These are phyloP conservation scores for Sclerotinia nivalis DNA, from an alignment of 2,329 filamentous ascomycete genomes.

Conservation along the genomic window DNA sequence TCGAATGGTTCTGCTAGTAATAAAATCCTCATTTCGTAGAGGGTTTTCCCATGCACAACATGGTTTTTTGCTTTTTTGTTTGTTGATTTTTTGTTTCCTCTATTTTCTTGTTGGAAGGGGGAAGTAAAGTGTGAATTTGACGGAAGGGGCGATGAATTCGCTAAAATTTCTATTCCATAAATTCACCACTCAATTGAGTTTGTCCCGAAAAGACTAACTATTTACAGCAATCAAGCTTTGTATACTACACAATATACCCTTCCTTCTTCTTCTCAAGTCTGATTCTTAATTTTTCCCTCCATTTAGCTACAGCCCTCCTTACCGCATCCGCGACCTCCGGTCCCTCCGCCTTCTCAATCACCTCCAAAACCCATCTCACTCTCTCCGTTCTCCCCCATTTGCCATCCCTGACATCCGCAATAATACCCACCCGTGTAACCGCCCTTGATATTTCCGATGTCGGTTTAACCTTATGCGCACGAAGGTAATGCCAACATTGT, in stretches of 20 bases:
- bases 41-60: neutral
- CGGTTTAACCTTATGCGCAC: slow-evolving; percentile 29
- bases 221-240: neutral
- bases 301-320: slow-evolving; percentile 28
- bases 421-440: slow-evolving; percentile 32
- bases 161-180: no score
- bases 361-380: slow-evolving; percentile 31
- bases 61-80: neutral
- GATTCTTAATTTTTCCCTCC: slow-evolving; percentile 24
- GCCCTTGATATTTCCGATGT: slow-evolving; percentile 31
- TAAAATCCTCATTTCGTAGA: neutral
- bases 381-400: slow-evolving; percentile 31
- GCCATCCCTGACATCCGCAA: slow-evolving; percentile 28
- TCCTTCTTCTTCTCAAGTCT: neutral
- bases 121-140: neutral
- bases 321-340: slow-evolving; percentile 33
- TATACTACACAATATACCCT: neutral
- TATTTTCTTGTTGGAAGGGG: neutral
- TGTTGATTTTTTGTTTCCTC: neutral
- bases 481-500: slow-evolving; percentile 35
- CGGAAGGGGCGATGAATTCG: neutral
- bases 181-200: no score
- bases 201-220: no score
- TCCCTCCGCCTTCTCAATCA: slow-evolving; percentile 35
- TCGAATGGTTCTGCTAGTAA: slow-evolving; percentile 12